A percentile compares a stretch with the other conserved stretches of the same genome.
Conservation (phyloP, 2,329 filamentous ascomycete genomes). For the Falciphora oryzae region DNA sequence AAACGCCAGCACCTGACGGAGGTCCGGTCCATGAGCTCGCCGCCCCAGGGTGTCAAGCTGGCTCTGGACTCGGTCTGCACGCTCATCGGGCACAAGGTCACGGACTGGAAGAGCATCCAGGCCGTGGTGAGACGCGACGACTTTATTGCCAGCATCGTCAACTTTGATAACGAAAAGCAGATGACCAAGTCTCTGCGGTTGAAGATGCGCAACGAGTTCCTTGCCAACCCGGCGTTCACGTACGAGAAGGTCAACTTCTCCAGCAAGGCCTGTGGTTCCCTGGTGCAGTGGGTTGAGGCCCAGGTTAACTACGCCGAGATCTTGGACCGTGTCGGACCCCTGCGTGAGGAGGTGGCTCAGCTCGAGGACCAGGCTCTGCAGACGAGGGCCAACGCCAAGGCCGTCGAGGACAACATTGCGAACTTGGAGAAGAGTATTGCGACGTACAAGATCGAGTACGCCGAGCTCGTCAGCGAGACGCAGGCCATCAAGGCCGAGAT, state of each 20-base stretch:
- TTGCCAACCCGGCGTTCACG: slow-evolving; percentile 92
- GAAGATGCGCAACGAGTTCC: slow-evolving; percentile 89
- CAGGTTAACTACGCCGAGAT: slow-evolving; percentile 99
- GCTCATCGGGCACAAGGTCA: slow-evolving; percentile 81
- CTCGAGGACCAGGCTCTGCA: slow-evolving; percentile 85
- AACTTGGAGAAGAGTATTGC: slow-evolving; percentile 85
- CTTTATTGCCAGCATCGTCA: slow-evolving; percentile 96
- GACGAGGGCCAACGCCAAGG: slow-evolving; percentile 89
- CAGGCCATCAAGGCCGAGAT: slow-evolving; percentile 97
- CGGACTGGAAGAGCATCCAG: slow-evolving; percentile 85
- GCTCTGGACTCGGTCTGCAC: slow-evolving; percentile 96
- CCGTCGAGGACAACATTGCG: slow-evolving; percentile 81
- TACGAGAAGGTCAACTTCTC: slow-evolving; percentile 95
- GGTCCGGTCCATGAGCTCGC: slow-evolving; percentile 94
- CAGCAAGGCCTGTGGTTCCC: slow-evolving; percentile 91
- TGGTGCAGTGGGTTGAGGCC: slow-evolving; percentile 95
- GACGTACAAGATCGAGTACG: slow-evolving; percentile 94
- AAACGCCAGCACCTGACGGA: slow-evolving; percentile 96
- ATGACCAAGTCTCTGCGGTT: slow-evolving; percentile 80
- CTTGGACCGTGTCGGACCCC: slow-evolving; percentile 83
- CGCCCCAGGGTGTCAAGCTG: slow-evolving; percentile 82
- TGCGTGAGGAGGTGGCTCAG: slow-evolving; percentile 81
- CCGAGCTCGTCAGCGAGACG: slow-evolving; percentile 90
- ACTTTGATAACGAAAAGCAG: slow-evolving; percentile 90
- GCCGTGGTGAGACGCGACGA: slow-evolving; percentile 85